Base-by-base conservation (phyloP, 73 alveolate genomes). In the Tetrahymena thermophila region DNA sequence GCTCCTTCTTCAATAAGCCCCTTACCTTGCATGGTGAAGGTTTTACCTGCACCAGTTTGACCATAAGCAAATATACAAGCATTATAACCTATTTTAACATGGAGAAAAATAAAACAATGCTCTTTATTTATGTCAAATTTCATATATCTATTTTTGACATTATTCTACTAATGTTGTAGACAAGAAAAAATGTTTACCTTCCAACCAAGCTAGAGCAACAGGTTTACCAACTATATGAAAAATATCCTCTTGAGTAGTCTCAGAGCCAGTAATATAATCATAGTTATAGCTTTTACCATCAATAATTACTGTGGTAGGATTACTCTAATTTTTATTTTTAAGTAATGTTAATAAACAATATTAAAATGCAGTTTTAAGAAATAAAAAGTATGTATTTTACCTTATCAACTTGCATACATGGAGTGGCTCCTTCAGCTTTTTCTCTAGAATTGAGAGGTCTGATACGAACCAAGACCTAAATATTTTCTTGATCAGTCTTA, bases 31-130 rank as follows among this genome's bases (percentile, higher is more conserved):
- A 97, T 97, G 10, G 98, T 97, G 94, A 95, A 96, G 10, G 98
- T 97, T 94, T 97, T 97, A 40, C 98, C 98, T 93, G 97, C 94
- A 50, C 98, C 98, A 28, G 98, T 97, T 96, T 97, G 97, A n/a
- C 98, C 98, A 95, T 97, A 97, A 11, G 97, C 98, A 97, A 97
- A 97, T 89, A 97, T 96, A 57, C 98, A 96, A 4, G 96, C 98
- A 96, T 97, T 97, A 56, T 97, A 97, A 16, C 98, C 98, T 95
- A 94, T 96, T 43, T 94, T 85, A 14, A 95, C 94, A 94, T 84
- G 25, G 42, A 35, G 5, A 96, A 96, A 94, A 98, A 94, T 34
- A 97, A 98, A 31, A 40, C 15, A 40, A 40, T 40, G 44, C 44
- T 40, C 44, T 40, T 40, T 40, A 40, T 40, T 40, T 40, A 40